Evolutionary conservation across 441 rosid species (phyloP), one percentile per base, ranked within the genome.

Genomic region (Bruguiera hainesii): DNA sequence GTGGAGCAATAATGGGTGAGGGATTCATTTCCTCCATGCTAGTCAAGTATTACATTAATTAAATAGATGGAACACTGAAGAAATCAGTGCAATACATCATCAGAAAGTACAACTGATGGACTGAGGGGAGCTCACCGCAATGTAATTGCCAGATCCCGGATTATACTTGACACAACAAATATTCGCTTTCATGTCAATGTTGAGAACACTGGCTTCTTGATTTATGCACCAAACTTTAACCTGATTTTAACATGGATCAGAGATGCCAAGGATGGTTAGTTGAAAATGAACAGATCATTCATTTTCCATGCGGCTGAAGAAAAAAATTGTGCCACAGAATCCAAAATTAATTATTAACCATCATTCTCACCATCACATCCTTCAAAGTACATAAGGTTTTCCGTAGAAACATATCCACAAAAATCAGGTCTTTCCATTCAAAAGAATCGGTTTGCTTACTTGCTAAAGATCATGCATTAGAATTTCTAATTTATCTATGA

Each of bases 161-260:
- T 96, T 96, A 78, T 84, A 96, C 81, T 96, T 96, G 78, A 96
- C 99, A 61, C 98, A 92, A 59, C 99, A 96, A 73, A 96, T 96
- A 75, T 93, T 96, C 33, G 98, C 97, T 81, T 93, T 96, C 99
- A 93, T 88, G 86, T 96, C 96, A 63, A 96, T 96, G 76, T 96
- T 89, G 35, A 87, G 84, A 75, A 90, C 96, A 39, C 99, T 90
- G 62, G 97, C 91, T 83, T 96, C 99, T 79, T 90, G 97, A 68
- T 79, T 89, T 53, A 93, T 90, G 88, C 97, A 89, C 99, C 99
- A 96, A 76, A 96, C 97, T 82, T 96, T 96, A 53, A 90, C 99
- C 99, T 96, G 87, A 65, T 82, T 61, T 26, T 66, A 64, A 69
- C 21, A 59, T 39, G 71, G 33, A 66, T 69, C 63, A 75, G 49